Evolutionary conservation across 768 basidiomycete species (phyloP).

Genomic region (Trametes coccinea): DNA sequence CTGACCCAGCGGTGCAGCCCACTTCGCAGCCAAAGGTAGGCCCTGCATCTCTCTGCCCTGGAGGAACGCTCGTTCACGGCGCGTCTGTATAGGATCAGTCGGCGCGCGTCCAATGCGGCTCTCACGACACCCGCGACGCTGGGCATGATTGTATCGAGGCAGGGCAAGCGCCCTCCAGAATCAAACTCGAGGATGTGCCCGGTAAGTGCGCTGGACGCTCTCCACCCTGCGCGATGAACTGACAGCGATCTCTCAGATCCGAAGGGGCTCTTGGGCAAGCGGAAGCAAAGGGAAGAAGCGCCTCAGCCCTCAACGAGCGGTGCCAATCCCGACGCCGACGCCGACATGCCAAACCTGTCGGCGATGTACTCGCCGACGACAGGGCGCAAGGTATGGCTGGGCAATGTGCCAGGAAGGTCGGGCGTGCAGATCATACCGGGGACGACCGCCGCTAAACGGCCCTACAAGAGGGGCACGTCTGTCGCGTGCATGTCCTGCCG

Average conservation of each 20-base stretch:
- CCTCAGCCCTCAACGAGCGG: neutral
- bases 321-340: neutral
- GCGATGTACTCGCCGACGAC: conserved; percentile 21
- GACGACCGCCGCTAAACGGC: conserved; percentile 3
- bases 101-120: neutral
- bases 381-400: conserved; percentile 13
- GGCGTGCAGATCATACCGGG: conserved; percentile 1
- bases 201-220: too few relatives aligned
- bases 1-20: conserved; percentile 17
- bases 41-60: conserved; percentile 17
- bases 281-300: neutral
- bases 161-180: too few relatives aligned
- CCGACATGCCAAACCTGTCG: neutral
- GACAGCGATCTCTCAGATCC: too few relatives aligned
- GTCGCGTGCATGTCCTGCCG: conserved; percentile 30
- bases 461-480: conserved; percentile 19
- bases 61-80: conserved; percentile 10
- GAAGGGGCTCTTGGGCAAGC: neutral
- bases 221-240: too few relatives aligned
- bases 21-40: conserved; percentile 19
- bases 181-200: too few relatives aligned
- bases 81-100: neutral
- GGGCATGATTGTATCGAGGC: too few relatives aligned
- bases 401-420: neutral
- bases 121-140: neutral